Conservation (phyloP, 2,329 filamentous ascomycete species). For the Colletotrichum tofieldiae region DNA sequence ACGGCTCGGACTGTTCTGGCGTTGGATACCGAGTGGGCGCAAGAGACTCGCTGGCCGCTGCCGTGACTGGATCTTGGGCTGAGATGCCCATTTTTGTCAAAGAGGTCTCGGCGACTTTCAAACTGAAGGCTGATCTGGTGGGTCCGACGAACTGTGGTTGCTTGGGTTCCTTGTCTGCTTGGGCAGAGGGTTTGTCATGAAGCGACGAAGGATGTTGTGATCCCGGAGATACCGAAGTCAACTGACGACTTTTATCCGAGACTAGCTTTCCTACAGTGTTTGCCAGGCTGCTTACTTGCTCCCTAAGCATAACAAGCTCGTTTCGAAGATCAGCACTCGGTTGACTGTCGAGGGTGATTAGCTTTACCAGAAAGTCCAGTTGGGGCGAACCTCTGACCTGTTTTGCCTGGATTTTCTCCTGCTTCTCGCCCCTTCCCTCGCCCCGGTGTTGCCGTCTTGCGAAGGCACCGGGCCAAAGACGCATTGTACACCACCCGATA, state of each 20-base stretch:
- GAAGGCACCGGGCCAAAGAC: conserved; percentile 46
- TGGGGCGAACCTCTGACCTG: background rate
- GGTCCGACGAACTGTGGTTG: conserved; percentile 56
- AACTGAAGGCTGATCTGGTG: conserved; percentile 53
- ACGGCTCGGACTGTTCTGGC: conserved; percentile 24
- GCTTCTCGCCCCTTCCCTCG: conserved; percentile 4
- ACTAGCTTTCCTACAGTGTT: conserved; percentile 49
- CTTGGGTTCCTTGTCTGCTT: conserved; percentile 46
- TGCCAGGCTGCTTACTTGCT: conserved; percentile 50
- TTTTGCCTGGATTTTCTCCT: conserved; percentile 13
- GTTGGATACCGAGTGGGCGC: conserved; percentile 45
- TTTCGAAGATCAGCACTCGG: conserved; percentile 46
- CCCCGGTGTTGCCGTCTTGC: conserved; percentile 42
- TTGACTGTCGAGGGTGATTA: background rate
- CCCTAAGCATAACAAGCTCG: conserved; percentile 49
- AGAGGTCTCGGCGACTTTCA: conserved; percentile 54
- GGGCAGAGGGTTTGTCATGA: conserved; percentile 11
- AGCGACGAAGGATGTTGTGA: conserved; percentile 25
- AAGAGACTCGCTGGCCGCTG: conserved; percentile 46
- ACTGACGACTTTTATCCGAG: conserved; percentile 39
- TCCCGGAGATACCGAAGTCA: conserved; percentile 8
- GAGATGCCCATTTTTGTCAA: conserved; percentile 55
- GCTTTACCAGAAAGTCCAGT: background rate
- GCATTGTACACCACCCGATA: conserved; percentile 47
- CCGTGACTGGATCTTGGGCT: conserved; percentile 8